Evolutionary conservation across 2,329 filamentous ascomycete genomes (phyloP), one percentile per base, ranked within the genome.

Genomic region (Calonectria pseudoreteaudii): DNA sequence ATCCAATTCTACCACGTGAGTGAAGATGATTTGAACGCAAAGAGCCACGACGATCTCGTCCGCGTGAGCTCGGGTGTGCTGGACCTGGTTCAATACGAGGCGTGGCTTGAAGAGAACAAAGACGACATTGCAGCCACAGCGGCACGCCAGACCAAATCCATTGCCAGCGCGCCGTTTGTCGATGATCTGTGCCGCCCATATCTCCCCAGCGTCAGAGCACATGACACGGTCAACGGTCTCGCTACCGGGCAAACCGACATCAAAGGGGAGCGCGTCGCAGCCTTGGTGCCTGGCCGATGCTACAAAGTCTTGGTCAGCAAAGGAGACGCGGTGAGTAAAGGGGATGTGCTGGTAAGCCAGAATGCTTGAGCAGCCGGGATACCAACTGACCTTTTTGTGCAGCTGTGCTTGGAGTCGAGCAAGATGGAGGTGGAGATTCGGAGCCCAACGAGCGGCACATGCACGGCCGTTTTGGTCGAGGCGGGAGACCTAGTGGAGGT

Each of bases 391-490:
- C 13, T 67, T 34, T 34, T 28, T 36, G n/a, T 14, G 23, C 44
- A 82, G 79, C 66, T 81, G 18, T 84, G 76, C 75, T 77, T 84
- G 28, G 83, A 84, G 72, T 84, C 83, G n/a, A 84, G 82, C 66
- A 85, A 85, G 78, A 85, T 85, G 83, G 83, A 84, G 66, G 74
- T 85, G n/a, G 80, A 83, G 53, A 82, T 85, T 65, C 76, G 74
- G n/a, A 83, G 82, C 49, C 80, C 79, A 1, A 65, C 77, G 0
- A 68, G 60, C 23, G 83, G 83, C 4, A 79, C 18, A 41, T 80
- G 83, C 50, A 75, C 72, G 28, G 74, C 70, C 38, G 75, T 83
- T n/a, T 66, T 81, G 41, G 79, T 82, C 1, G 71, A 67, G 30
- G 77, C 78, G 34, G 82, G 83, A 0, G 80, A 81, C 30, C 70